Evolutionary conservation across 2,329 filamentous ascomycete genomes (phyloP).

Genomic region (Karstenula rhodostoma): DNA sequence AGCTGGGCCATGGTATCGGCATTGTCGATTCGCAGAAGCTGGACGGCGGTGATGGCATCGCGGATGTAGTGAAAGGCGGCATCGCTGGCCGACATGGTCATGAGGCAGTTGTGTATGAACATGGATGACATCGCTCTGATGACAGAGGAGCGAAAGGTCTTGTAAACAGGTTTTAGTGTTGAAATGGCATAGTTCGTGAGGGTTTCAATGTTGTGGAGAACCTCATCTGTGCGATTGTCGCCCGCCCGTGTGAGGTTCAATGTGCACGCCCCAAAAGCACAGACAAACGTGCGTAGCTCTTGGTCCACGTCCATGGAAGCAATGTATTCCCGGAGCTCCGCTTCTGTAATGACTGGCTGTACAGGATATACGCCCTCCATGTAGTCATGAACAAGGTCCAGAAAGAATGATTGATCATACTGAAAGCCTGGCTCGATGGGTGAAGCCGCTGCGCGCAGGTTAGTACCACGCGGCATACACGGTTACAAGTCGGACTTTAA

Average conservation of each 20-base stretch:
- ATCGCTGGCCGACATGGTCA: constrained; percentile 59
- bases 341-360: constrained; percentile 55
- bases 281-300: constrained; percentile 54
- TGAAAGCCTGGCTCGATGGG: constrained; percentile 9
- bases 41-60: constrained; percentile 56
- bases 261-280: constrained; percentile 57
- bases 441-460: constrained; percentile 6
- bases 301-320: constrained; percentile 49
- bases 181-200: constrained; percentile 48
- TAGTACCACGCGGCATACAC: not conserved
- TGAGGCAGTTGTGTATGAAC: constrained; percentile 62
- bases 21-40: constrained; percentile 52
- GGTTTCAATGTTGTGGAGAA: constrained; percentile 42
- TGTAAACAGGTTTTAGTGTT: constrained; percentile 48
- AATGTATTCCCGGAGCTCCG: constrained; percentile 49
- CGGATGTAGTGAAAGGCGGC: constrained; percentile 61
- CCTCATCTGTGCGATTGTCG: constrained; percentile 41
- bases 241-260: constrained; percentile 53
- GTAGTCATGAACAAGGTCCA: constrained; percentile 56
- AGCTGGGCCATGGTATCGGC: constrained; percentile 45
- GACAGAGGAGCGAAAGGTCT: constrained; percentile 53
- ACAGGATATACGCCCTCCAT: constrained; percentile 57
- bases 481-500: not conserved
- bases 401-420: constrained; percentile 44
- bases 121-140: constrained; percentile 61